phyloP scores from a whole-genome alignment of 352 stramenopile species.

The Globisporangium mamillatum region DNA sequence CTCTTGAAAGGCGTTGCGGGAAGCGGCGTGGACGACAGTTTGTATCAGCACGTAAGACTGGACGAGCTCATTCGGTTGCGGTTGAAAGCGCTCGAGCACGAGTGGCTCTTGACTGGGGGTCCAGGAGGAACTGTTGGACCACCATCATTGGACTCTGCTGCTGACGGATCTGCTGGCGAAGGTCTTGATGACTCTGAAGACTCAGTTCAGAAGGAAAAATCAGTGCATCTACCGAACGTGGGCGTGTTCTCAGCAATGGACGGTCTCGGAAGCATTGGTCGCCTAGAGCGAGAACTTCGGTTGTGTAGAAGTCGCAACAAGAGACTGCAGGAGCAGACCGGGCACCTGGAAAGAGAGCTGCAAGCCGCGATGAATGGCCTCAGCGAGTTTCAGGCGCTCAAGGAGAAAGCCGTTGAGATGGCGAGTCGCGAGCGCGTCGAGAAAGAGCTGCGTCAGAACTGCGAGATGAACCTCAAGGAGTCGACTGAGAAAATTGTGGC shows the following conservation, averaged over 20 bases:
- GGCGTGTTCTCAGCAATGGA: conserved; percentile 63
- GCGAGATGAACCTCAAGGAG: conserved; percentile 59
- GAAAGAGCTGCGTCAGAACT: conserved; percentile 81
- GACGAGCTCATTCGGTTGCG: conserved; percentile 69
- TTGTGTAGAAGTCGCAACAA: conserved; percentile 75
- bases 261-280: conserved; percentile 49
- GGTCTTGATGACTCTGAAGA: not conserved
- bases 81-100: conserved; percentile 60
- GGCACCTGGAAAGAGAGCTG: conserved; percentile 55
- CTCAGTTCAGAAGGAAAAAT: conserved; percentile 9
- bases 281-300: conserved; percentile 69
- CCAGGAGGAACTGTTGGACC: not conserved
- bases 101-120: conserved; percentile 42
- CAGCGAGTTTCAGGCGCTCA: conserved; percentile 64
- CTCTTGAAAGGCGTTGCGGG: conserved; percentile 59
- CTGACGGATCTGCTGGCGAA: not conserved
- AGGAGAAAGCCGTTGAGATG: conserved; percentile 77
- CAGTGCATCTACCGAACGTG: conserved; percentile 52
- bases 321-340: conserved; percentile 42
- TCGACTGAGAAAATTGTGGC: conserved; percentile 86
- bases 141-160: not conserved
- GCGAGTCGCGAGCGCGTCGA: conserved; percentile 76
- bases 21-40: conserved; percentile 40
- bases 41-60: conserved; percentile 71
- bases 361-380: conserved; percentile 39